Percentiles rank a stretch among this genome's conserved stretches.
Evolutionary conservation across 2,329 filamentous ascomycete genomes (phyloP).

Genomic region (Fusarium nurragi): DNA sequence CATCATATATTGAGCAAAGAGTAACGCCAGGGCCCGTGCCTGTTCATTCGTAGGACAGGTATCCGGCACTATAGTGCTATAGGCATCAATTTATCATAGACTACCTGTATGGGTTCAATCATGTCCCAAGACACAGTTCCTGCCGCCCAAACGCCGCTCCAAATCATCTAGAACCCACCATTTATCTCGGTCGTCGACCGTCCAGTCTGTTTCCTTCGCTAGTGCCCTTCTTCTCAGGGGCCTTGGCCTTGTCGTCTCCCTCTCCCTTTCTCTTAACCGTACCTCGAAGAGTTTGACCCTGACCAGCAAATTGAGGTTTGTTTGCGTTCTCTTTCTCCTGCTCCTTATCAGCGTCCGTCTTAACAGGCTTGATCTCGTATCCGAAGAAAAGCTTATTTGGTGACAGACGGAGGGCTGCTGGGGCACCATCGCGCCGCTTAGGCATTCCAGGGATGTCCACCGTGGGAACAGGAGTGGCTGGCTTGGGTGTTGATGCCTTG

Average conservation of each 20-base stretch:
- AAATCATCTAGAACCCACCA: slow-evolving; percentile 4
- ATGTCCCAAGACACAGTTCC: slow-evolving; percentile 22
- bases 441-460: slow-evolving; percentile 45
- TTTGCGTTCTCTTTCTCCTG: slow-evolving; percentile 70
- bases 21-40: not conserved
- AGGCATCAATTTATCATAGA: not conserved
- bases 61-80: not conserved
- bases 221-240: slow-evolving; percentile 58
- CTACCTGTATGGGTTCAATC: slow-evolving; percentile 4
- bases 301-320: slow-evolving; percentile 81
- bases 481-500: slow-evolving; percentile 72
- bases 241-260: slow-evolving; percentile 58
- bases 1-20: not conserved
- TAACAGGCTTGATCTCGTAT: slow-evolving; percentile 89
- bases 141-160: slow-evolving; percentile 40
- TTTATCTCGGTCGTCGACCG: slow-evolving; percentile 50
- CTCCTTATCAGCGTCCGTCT: slow-evolving; percentile 77
- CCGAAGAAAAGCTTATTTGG: slow-evolving; percentile 97
- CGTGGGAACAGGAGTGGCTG: slow-evolving; percentile 73
- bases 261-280: slow-evolving; percentile 76
- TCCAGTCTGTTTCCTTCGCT: slow-evolving; percentile 57
- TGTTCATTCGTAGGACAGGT: not conserved
- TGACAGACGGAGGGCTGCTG: slow-evolving; percentile 83
- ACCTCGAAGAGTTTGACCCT: slow-evolving; percentile 80
- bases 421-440: slow-evolving; percentile 73